Evolutionary conservation across 164 flowering plant species (phyloP).

Genomic region (Nymphaea colorata): DNA sequence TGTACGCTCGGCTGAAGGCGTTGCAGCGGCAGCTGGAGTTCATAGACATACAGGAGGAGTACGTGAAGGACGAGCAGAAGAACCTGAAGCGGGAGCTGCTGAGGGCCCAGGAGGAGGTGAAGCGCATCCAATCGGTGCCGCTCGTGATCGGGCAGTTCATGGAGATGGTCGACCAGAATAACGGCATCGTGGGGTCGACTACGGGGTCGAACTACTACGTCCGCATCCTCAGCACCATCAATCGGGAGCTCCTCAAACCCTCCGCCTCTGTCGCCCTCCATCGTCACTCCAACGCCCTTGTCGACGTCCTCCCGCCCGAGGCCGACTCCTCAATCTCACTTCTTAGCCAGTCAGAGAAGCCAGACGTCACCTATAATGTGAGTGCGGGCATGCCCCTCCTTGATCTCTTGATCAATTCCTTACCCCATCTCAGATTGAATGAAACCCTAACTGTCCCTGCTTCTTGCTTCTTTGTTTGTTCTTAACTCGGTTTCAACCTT

Average conservation of each 20-base stretch:
- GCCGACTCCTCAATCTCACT: slow-evolving; percentile 85
- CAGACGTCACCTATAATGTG: slow-evolving; percentile 81
- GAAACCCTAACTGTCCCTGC: background rate
- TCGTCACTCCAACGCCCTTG: slow-evolving; percentile 87
- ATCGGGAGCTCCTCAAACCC: slow-evolving; percentile 81
- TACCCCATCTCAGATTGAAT: background rate
- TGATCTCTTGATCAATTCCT: background rate
- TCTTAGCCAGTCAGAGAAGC: slow-evolving; percentile 95
- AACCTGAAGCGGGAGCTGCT: slow-evolving; percentile 81
- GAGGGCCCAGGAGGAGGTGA: slow-evolving; percentile 92
- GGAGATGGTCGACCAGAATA: slow-evolving; percentile 72
- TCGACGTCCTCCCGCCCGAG: slow-evolving; percentile 92
- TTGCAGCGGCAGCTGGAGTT: slow-evolving; percentile 84
- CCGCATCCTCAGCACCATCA: slow-evolving; percentile 26
- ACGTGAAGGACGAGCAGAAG: slow-evolving; percentile 89
- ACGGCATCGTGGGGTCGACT: slow-evolving; percentile 91
- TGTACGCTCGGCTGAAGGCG: slow-evolving; percentile 62
- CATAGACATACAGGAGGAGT: slow-evolving; percentile 89
- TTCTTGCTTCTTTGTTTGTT: background rate
- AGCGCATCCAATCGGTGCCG: slow-evolving; percentile 94
- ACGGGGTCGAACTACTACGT: slow-evolving; percentile 49
- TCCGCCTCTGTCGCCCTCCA: slow-evolving; percentile 88
- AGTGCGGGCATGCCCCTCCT: slow-evolving; percentile 8
- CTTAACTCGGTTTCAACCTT: background rate
- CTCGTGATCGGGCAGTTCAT: slow-evolving; percentile 94